Evolutionary conservation across 768 basidiomycete genomes (phyloP), one percentile per base, ranked within the genome.

Genomic region (Xerocomellus dryophilus): DNA sequence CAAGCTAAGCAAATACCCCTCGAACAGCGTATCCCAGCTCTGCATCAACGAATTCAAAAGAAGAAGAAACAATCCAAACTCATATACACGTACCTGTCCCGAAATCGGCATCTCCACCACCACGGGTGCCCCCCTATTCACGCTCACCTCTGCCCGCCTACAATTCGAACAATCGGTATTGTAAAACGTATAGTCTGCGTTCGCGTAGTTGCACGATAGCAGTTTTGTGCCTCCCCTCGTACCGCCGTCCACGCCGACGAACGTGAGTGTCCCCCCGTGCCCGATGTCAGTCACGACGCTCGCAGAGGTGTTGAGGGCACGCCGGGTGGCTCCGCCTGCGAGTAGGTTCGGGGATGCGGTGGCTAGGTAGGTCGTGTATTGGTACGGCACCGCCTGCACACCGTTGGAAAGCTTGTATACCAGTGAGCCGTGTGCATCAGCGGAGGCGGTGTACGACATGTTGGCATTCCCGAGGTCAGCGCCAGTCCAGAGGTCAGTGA

Each of bases 111-210:
- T 59, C 32, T 59, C 50, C 17, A 49, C 43, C 12, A 20, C 17
- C 6, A 59, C 47, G 0, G 58, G 43, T n/a, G 43, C 12, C 14
- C 29, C 42, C 7, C 39, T 47, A 8, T 59, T 53, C 17, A 49
- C 43, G 25, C 55, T 50, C 29, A 59, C 47, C 35, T 53, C 20
- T 25, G 36, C 56, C 11, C 48, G 43, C 29, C 56, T 36, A 8
- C 55, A 59, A 17, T 57, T 57, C 15, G 51, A 41, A n/a, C 55
- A 57, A 2, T 32, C 40, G 6, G 43, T 48, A 29, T 57, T 57
- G 36, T 2, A 39, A 36, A 48, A 56, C 1, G 47, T 51, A 23
- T 48, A 51, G 31, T 59, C 58, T 12, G 58, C 50, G 11, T 56
- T 59, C 31, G 27, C 43, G 14, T 59, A 59, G 6, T 34, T 9